Conservation (phyloP, 306 rosid genomes). For the Dryas drummondii region DNA sequence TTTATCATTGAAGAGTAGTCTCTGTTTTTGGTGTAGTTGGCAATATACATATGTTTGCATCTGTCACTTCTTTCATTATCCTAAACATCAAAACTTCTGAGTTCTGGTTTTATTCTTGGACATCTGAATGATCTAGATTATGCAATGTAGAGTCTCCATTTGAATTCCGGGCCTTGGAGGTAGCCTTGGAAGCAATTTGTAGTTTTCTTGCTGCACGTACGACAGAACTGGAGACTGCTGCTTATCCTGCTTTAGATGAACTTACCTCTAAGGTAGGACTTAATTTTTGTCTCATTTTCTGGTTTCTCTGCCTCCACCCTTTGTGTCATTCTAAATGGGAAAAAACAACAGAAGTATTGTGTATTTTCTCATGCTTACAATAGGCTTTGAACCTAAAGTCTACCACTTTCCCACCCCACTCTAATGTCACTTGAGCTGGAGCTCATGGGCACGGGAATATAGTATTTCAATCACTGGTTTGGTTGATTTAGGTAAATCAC, state of each 20-base stretch:
- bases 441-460: neutral
- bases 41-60: slow-evolving; percentile 20
- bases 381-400: too few relatives aligned
- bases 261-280: slow-evolving; percentile 78
- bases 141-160: slow-evolving; percentile 84
- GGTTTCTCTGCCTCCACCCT: slow-evolving; percentile 2
- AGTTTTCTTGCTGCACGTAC: slow-evolving; percentile 97
- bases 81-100: slow-evolving; percentile 5
- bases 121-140: slow-evolving; percentile 39
- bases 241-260: slow-evolving; percentile 95
- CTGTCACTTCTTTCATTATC: slow-evolving; percentile 5
- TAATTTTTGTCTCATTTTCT: slow-evolving; percentile 21
- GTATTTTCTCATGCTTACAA: too few relatives aligned
- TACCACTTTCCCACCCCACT: too few relatives aligned
- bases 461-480: slow-evolving; percentile 2
- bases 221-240: slow-evolving; percentile 81
- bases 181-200: slow-evolving; percentile 94
- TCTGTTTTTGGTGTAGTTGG: slow-evolving; percentile 2
- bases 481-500: neutral
- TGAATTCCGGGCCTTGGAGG: slow-evolving; percentile 93
- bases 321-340: slow-evolving; percentile 4
- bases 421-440: too few relatives aligned
- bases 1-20: neutral
- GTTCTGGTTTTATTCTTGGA: slow-evolving; percentile 14
- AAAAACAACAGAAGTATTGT: slow-evolving; percentile 1